These are phyloP conservation scores for Trichophyton mentagrophytes DNA, from an alignment of 2,329 filamentous ascomycete species.

Conservation along the genomic window DNA sequence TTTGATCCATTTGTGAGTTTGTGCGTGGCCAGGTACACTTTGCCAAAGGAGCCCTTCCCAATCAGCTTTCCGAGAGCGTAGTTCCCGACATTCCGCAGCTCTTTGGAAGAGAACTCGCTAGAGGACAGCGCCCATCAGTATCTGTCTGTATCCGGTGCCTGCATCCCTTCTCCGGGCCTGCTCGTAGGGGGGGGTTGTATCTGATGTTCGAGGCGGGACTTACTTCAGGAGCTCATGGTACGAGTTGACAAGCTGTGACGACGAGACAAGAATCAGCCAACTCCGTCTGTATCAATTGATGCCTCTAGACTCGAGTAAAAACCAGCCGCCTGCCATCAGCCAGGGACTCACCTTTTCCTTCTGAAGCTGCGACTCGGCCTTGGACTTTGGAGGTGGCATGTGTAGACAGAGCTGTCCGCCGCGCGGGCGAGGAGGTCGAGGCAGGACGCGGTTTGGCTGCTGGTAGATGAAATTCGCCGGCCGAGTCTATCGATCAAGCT, in stretches of 20 bases:
- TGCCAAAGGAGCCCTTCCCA: slow-evolving; percentile 95
- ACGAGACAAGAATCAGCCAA: neutral
- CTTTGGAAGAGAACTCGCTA: slow-evolving; percentile 87
- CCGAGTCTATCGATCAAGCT: neutral
- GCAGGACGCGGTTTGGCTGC: neutral
- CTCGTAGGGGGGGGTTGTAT: neutral
- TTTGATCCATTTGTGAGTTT: slow-evolving; percentile 98
- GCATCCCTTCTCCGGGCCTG: too few relatives aligned
- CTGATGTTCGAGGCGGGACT: slow-evolving; percentile 26
- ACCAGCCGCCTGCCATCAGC: neutral
- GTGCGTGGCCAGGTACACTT: slow-evolving; percentile 90
- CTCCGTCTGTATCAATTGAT: neutral
- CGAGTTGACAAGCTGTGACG: slow-evolving; percentile 75
- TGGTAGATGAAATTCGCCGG: neutral
- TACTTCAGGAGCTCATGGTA: slow-evolving; percentile 95
- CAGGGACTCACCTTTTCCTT: slow-evolving; percentile 42
- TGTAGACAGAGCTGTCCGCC: slow-evolving; percentile 17
- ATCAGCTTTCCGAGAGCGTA: slow-evolving; percentile 85
- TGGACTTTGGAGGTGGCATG: slow-evolving; percentile 33
- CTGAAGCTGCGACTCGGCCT: slow-evolving; percentile 44
- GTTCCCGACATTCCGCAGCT: slow-evolving; percentile 86
- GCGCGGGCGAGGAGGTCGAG: neutral
- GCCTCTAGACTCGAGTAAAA: neutral
- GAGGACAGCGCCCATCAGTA: neutral
- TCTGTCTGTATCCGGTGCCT: neutral